Percentiles rank a stretch among this genome's conserved stretches.
Evolutionary conservation across 768 basidiomycete genomes (phyloP).

Genomic region (Gloeostereum incarnatum): DNA sequence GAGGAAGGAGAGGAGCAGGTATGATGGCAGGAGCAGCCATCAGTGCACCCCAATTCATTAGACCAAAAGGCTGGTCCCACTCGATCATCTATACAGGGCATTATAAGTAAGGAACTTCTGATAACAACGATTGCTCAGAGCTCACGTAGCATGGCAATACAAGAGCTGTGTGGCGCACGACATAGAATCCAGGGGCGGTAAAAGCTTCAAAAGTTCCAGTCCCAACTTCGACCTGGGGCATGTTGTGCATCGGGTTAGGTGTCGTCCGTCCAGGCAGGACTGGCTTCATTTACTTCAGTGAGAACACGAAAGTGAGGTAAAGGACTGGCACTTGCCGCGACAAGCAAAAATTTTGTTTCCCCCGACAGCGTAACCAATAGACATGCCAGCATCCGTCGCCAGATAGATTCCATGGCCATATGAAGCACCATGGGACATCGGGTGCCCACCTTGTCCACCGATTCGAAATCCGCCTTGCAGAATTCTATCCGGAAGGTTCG

Average conservation of each 20-base stretch:
- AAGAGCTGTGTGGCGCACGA: conserved; percentile 7
- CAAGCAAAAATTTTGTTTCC: conserved; percentile 8
- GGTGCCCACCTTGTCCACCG: conserved; percentile 7
- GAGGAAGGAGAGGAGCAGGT: too few relatives aligned
- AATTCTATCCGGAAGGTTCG: conserved; percentile 4
- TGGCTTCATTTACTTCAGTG: neutral
- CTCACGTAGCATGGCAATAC: conserved; percentile 9
- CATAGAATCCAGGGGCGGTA: neutral
- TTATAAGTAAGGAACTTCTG: neutral
- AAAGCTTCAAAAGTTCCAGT: conserved; percentile 4
- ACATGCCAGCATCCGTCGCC: conserved; percentile 3
- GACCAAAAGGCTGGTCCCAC: neutral
- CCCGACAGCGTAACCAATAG: conserved; percentile 4
- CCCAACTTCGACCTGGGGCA: neutral
- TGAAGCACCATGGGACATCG: conserved; percentile 1
- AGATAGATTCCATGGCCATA: conserved; percentile 9
- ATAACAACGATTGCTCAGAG: neutral
- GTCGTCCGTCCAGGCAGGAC: conserved; percentile 1
- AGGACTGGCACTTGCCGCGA: conserved; percentile 6
- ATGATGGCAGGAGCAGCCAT: too few relatives aligned
- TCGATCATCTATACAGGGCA: conserved; percentile 5
- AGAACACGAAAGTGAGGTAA: neutral
- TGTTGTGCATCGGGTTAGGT: neutral
- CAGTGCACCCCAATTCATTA: too few relatives aligned
- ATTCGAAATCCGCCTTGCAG: conserved; percentile 9